These are phyloP conservation scores for Ceratocystis alfenasii DNA, from an alignment of 2,329 filamentous ascomycete species.

Conservation along the genomic window DNA sequence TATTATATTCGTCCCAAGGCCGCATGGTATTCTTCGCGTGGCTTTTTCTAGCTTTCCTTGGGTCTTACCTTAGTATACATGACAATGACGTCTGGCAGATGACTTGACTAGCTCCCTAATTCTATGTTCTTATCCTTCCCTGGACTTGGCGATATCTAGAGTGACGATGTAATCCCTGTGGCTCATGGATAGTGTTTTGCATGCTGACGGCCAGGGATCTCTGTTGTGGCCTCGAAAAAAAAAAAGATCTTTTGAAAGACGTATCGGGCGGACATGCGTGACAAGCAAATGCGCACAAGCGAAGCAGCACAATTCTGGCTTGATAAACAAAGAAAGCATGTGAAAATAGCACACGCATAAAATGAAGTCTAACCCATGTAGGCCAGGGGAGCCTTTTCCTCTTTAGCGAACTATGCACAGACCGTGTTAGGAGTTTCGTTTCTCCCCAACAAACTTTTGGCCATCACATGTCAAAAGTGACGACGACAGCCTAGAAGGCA, in stretches of 20 bases:
- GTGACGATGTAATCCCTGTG: not conserved
- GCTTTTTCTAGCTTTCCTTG: not conserved
- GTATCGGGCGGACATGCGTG: not conserved
- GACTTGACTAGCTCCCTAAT: not conserved
- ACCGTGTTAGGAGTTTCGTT: not conserved
- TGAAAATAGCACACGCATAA: conserved; percentile 6
- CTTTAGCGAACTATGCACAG: conserved; percentile 2
- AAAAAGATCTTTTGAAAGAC: not conserved
- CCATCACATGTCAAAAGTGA: conserved; percentile 5
- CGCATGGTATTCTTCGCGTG: not conserved
- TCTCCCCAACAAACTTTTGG: conserved; percentile 9
- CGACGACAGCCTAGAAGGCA: not conserved
- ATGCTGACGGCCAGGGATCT: not conserved
- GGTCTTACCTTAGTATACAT: not conserved
- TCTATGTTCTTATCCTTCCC: not conserved
- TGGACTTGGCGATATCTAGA: not conserved
- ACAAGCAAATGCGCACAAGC: not conserved
- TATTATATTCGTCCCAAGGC: no score
- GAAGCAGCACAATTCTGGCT: not conserved
- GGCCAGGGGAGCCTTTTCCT: not conserved
- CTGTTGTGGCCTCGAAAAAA: not conserved
- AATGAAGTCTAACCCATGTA: not conserved
- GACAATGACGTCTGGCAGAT: not conserved
- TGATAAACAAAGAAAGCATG: conserved; percentile 6
- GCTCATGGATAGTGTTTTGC: not conserved